Base-by-base conservation (phyloP, 225 moss, liverwort and hornwort species). In the Physcomitrium patens region DNA sequence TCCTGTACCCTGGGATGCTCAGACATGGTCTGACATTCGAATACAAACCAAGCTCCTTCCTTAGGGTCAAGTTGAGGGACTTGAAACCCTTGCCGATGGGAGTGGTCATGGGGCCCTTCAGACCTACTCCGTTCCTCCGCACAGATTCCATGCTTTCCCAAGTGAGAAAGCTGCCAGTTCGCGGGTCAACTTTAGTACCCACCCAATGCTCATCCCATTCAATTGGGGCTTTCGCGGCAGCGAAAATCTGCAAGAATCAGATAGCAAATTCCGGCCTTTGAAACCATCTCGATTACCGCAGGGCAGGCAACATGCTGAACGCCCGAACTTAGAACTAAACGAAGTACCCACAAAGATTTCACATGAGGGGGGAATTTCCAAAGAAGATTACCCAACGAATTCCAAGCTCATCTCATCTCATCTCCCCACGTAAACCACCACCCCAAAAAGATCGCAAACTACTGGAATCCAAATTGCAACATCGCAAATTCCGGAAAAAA, bases 111-210 rank as follows among this genome's bases (percentile, higher is more conserved):
- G 97, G 97, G 14, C 97, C 97, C 76, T 95, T 99, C 86, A 99
- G 85, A 3, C 97, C 97, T 69, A 99, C 95, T 14, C 91, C 90
- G 24, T 95, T 93, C 43, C 85, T 81, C 28, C 94, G 83, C 78
- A 99, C 97, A 15, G 95, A 95, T 55, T 99, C 94, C 97, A 99
- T 99, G 84, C 97, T 99, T 46, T 99, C 97, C 97, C 91, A 95
- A 2, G 97, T 99, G 23, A 99, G 80, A 67, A 99, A 99, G 78
- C 97, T 99, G 27, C 97, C 97, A 2, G 97, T 99, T 31, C 82
- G 91, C 16, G 87, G 89, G 67, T 99, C 97, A 16, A 99, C 89
- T 66, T 87, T 79, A 37, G 75, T 63, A 16, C 78, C 86, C 0
- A 81, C 78, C 24, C 76, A 89, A 74, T 95, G 90, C 82, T 93